Conservation (phyloP, 2,329 filamentous ascomycete species). For the Cordyceps tenuipes region DNA sequence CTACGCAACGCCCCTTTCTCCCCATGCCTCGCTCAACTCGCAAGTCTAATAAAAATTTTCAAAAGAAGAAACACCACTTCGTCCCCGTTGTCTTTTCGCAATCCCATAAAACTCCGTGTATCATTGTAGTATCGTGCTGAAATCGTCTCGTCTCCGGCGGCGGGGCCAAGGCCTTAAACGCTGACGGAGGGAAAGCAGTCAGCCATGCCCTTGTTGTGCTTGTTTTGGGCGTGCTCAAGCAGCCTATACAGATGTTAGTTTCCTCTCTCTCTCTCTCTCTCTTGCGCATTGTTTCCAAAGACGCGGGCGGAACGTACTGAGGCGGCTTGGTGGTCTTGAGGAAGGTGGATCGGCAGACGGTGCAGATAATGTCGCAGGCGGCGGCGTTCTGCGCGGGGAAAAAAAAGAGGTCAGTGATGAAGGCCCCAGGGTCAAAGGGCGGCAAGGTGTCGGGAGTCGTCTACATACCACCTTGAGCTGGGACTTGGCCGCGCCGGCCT, state of each 20-base stretch:
- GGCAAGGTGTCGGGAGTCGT: neutral
- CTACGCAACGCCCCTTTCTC: constrained; percentile 4
- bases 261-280: neutral
- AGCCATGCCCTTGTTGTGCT: constrained; percentile 63
- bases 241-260: constrained; percentile 35
- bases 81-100: neutral
- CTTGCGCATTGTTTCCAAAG: neutral
- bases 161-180: constrained; percentile 21
- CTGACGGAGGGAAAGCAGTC: constrained; percentile 57
- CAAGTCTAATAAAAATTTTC: neutral
- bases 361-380: constrained; percentile 70
- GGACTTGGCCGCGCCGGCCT: constrained; percentile 50
- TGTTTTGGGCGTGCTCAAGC: constrained; percentile 64
- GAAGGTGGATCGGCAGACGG: constrained; percentile 69
- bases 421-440: too few species aligned
- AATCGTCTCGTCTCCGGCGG: neutral
- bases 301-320: constrained; percentile 41
- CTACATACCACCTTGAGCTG: constrained; percentile 58
- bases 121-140: constrained; percentile 5
- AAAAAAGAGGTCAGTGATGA: neutral
- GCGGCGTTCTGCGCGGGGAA: constrained; percentile 50
- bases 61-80: neutral
- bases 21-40: constrained; percentile 3
- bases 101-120: constrained; percentile 1
- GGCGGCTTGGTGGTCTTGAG: constrained; percentile 67